Base-by-base conservation (phyloP, 257 asterid genomes). In the Euphrasia confusa region DNA sequence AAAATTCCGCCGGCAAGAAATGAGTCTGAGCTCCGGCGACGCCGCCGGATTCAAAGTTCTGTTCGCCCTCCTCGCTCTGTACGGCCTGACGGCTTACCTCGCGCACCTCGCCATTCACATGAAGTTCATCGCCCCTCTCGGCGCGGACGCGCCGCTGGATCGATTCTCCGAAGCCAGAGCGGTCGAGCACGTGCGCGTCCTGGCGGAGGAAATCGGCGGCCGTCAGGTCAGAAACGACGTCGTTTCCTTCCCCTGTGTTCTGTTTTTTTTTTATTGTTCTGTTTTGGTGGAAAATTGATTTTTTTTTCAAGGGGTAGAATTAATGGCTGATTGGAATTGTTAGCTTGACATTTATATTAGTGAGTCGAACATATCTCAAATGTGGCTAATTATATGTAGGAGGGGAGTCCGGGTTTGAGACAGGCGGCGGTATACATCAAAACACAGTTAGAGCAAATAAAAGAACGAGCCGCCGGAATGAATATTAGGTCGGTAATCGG, bases 111-210 rank as follows among this genome's bases (percentile, higher is more conserved):
- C 65, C 58, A 73, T 83, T 44, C 91, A 85, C 71, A 69, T 89
- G 92, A 87, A 81, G 77, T 85, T 85, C 79, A 69, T 89, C 73
- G 76, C 80, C 30, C 97, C 99, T 27, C 97, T 89, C 62, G 87
- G 78, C 2, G 9, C 61, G 26, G 96, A 93, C 67, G 99, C 99
- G 12, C 96, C 99, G 0, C 81, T 68, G 45, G 80, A 87, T 78
- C 95, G 85, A 10, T 93, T 93, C 77, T 89, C 99, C 10, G 99
- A 87, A 67, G 94, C 95, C 59, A 80, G 99, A 65, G 97, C 99
- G 18, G 58, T 93, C 60, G 79, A 93, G 68, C 99, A 93, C 77
- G 94, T 93, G 42, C 94, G 99, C 55, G 95, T 93, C 28, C 76
- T 93, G 58, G 77, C 99, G 4, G 75, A 83, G 48, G 97, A 93